phyloP scores from a whole-genome alignment of 805 yeast species.

The Kluyveromyces nonfermentans region DNA sequence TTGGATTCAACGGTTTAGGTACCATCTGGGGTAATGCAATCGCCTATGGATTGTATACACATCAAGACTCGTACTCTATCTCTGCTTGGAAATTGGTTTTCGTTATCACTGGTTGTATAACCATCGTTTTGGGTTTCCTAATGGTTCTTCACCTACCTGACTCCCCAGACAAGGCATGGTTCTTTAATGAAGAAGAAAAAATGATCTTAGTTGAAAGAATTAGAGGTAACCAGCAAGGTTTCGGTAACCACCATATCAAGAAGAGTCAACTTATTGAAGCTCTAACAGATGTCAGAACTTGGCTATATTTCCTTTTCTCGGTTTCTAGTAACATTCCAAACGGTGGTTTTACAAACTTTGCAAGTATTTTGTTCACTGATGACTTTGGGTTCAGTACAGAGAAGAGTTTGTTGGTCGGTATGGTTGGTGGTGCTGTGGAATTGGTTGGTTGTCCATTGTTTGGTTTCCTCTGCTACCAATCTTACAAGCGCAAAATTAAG shows the following conservation, averaged over 20 bases:
- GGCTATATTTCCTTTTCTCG: slow-evolving; percentile 33
- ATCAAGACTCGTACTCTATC: slow-evolving; percentile 31
- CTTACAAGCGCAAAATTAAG: slow-evolving; percentile 13
- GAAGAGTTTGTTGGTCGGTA: slow-evolving; percentile 32
- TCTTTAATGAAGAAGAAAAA: slow-evolving; percentile 36
- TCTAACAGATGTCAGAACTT: slow-evolving; percentile 37
- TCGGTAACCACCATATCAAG: slow-evolving; percentile 43
- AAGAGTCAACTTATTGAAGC: slow-evolving; percentile 42
- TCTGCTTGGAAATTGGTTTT: slow-evolving; percentile 50
- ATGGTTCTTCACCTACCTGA: slow-evolving; percentile 42
- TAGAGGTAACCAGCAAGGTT: slow-evolving; percentile 43
- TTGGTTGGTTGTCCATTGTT: slow-evolving; percentile 24
- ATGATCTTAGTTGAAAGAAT: slow-evolving; percentile 38
- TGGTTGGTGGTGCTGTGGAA: slow-evolving; percentile 37
- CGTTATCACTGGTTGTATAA: slow-evolving; percentile 46
- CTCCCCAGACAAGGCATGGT: slow-evolving; percentile 39
- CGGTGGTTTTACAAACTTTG: slow-evolving; percentile 42
- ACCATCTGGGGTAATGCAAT: slow-evolving; percentile 39
- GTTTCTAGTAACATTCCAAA: slow-evolving; percentile 35
- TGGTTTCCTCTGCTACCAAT: slow-evolving; percentile 19
- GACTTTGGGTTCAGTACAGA: slow-evolving; percentile 33
- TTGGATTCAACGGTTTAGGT: slow-evolving; percentile 35
- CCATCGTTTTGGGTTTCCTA: slow-evolving; percentile 38
- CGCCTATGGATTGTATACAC: slow-evolving; percentile 38
- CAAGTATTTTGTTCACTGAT: slow-evolving; percentile 31